phyloP scores from a whole-genome alignment of 495 filamentous ascomycete species.

The Aspergillus biplanus region DNA sequence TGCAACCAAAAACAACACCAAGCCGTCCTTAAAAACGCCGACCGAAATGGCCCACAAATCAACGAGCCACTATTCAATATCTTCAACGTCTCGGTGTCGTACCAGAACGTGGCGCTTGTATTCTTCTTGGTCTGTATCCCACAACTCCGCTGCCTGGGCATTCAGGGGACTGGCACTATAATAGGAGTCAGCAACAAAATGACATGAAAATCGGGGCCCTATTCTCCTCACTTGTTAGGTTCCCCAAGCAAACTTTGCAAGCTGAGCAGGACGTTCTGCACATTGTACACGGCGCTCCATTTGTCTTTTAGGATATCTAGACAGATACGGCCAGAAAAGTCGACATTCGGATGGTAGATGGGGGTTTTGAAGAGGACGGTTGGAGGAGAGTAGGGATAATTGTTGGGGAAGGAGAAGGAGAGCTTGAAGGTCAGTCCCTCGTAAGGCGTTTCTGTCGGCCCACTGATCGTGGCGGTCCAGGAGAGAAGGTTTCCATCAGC shows the following conservation, averaged over 20 bases:
- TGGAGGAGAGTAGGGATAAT: conserved; percentile 93
- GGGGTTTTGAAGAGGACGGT: conserved; percentile 92
- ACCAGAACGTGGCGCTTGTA: conserved; percentile 79
- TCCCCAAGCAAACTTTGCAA: conserved; percentile 95
- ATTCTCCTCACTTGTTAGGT: conserved; percentile 88
- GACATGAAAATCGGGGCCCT: not conserved
- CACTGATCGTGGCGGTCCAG: conserved; percentile 93
- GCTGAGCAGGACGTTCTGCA: conserved; percentile 88
- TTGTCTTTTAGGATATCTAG: conserved; percentile 98
- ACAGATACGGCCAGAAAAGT: conserved; percentile 90
- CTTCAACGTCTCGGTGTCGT: conserved; percentile 63
- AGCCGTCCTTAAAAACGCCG: conserved; percentile 16
- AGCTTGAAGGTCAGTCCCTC: conserved; percentile 90
- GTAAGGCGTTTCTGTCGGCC: conserved; percentile 90
- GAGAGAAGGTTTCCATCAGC: conserved; percentile 85
- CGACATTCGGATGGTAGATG: conserved; percentile 93
- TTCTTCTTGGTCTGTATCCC: conserved; percentile 86
- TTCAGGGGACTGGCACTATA: conserved; percentile 89
- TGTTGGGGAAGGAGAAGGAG: conserved; percentile 84
- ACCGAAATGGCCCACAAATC: conserved; percentile 12
- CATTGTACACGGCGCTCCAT: conserved; percentile 95
- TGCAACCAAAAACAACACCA: conserved; percentile 23
- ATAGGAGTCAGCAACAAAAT: conserved; percentile 20
- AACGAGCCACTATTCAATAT: conserved; percentile 45
- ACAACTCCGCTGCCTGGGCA: conserved; percentile 92